Conservation (phyloP, 2,329 filamentous ascomycete species). For the Cladosporium sp. region DNA sequence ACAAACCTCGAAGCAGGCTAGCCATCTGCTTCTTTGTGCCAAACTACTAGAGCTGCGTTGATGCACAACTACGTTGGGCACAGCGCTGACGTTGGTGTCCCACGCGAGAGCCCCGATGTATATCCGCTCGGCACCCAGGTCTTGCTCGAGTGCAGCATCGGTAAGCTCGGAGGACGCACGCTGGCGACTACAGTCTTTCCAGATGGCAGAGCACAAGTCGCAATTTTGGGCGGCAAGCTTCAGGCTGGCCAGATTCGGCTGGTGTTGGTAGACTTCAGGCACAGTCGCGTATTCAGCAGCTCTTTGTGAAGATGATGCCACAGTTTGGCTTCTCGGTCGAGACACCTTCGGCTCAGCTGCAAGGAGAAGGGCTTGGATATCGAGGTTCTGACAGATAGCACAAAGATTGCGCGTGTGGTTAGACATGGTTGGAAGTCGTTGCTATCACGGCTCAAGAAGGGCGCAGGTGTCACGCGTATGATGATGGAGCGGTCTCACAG, state of each 20-base stretch:
- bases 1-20: slow-evolving; percentile 21
- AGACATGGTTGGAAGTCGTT: neutral
- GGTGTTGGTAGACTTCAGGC: slow-evolving; percentile 8
- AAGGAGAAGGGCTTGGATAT: neutral
- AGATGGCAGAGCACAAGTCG: slow-evolving; percentile 16
- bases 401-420: neutral
- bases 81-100: neutral
- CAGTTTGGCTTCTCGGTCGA: neutral
- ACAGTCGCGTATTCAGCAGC: slow-evolving; percentile 2
- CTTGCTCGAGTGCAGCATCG: neutral
- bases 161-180: slow-evolving; percentile 5
- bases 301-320: neutral
- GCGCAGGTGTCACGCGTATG: neutral
- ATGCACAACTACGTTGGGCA: neutral
- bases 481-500: neutral
- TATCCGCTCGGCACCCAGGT: neutral
- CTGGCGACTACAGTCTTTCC: slow-evolving; percentile 7
- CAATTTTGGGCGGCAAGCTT: neutral
- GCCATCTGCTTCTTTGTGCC: neutral
- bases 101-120: neutral
- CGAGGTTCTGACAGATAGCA: neutral
- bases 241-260: slow-evolving; percentile 5
- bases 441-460: neutral
- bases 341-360: neutral
- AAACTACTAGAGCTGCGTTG: neutral